Evolutionary conservation across 345 rosid genomes (phyloP), one percentile per base, ranked within the genome.

Genomic region (Trapa bicornis): DNA sequence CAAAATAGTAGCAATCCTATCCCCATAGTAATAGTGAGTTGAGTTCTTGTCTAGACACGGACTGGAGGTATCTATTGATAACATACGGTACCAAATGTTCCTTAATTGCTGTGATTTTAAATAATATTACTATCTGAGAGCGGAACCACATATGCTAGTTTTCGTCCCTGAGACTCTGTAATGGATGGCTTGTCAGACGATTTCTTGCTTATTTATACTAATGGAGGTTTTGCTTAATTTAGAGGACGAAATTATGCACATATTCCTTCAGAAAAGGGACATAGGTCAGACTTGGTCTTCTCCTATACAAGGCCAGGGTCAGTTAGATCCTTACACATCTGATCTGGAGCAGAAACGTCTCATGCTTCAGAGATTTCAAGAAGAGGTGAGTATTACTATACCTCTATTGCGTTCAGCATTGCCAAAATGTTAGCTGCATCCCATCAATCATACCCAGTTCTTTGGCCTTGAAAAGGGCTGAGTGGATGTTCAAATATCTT

Each of bases 351-450:
- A 93, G 85, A 93, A 86, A 72, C 88, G 95, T 65, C 74, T 66
- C 50, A 93, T 88, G 98, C 86, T 93, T 38, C 91, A 88, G 82
- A 93, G 96, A 77, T 93, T 93, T 76, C 97, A 93, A 73, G 95
- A 90, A 80, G 96, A 90, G 97, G 97, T 86, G 75, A 82, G 13
- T 68, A 3, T 50, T 48, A 29, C 37, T 32, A 7, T 42, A 53
- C 54, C 15, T 0, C 22, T 10, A 33, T 54, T 8, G 58, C 41
- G 29, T 41, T 39, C 35, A 16, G 8, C 60, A 22, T 22, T 22
- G 11, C 32, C n/a, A 22, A 22, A 22, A 22, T 22, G n/a, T 11
- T 0, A 54, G 60, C 60, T n/a, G 33, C 22, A 10, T 54, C 60
- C 22, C 4, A 11, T n/a, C 17, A n/a, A 54, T 7, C 33, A 22